Evolutionary conservation across 352 stramenopile species (phyloP).

Genomic region (Phytophthora pistaciae): DNA sequence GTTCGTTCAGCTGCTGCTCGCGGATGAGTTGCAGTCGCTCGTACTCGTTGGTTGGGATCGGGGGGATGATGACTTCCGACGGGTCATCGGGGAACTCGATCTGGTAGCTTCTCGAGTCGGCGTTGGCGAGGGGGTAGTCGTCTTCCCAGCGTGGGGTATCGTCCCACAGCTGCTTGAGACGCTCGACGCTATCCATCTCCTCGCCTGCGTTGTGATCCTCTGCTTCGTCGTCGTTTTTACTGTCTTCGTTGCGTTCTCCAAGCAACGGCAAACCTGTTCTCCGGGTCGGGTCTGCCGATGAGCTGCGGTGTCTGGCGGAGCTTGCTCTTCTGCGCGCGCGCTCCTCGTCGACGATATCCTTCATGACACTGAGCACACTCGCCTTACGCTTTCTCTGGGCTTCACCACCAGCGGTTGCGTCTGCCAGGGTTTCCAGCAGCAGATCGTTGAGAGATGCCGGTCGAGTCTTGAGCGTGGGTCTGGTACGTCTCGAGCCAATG

Average conservation of each 20-base stretch:
- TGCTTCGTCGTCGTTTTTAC: constrained; percentile 7
- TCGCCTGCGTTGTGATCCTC: constrained; percentile 10
- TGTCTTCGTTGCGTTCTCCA: constrained; percentile 21
- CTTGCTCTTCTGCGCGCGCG: constrained; percentile 34
- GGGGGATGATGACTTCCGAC: constrained; percentile 33
- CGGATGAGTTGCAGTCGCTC: constrained; percentile 58
- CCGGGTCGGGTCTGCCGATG: constrained; percentile 12
- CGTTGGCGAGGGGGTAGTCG: constrained; percentile 58
- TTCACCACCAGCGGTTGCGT: constrained; percentile 28
- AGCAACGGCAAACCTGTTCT: constrained; percentile 20
- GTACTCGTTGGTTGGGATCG: constrained; percentile 53
- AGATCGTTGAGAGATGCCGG: constrained; percentile 41
- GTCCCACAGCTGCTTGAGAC: constrained; percentile 32
- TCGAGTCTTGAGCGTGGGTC: constrained; percentile 31
- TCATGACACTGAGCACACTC: constrained; percentile 53
- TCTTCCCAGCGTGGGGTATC: constrained; percentile 29
- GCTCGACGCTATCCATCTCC: constrained; percentile 18
- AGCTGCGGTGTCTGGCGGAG: constrained; percentile 24
- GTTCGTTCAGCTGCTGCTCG: constrained; percentile 52
- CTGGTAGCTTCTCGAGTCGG: constrained; percentile 53
- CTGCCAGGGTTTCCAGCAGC: constrained; percentile 43
- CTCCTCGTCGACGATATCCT: constrained; percentile 53
- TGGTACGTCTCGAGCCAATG: constrained; percentile 14
- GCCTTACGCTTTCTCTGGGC: constrained; percentile 37
- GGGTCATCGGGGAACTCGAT: constrained; percentile 47